Conservation (phyloP, 352 stramenopile species). For the Achlya hypogyna region DNA sequence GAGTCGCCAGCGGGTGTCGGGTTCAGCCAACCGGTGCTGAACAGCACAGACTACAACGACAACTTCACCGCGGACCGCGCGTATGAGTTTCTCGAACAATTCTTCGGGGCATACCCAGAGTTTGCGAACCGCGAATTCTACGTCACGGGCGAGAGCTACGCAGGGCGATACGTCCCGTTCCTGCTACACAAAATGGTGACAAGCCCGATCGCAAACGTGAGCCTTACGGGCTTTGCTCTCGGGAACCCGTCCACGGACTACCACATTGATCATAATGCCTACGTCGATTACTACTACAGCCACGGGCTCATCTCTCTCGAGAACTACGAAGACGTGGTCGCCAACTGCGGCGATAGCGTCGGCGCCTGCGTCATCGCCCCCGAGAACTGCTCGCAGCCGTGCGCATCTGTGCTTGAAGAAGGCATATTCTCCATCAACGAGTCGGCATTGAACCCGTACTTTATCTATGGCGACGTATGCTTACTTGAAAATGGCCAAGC, state of each 20-base stretch:
- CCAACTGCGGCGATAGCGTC: constrained; percentile 40
- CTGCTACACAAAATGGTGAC: constrained; percentile 54
- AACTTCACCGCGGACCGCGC: constrained; percentile 37
- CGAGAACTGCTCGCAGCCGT: constrained; percentile 32
- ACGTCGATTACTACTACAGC: constrained; percentile 41
- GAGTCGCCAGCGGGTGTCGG: constrained; percentile 85
- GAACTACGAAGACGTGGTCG: constrained; percentile 46
- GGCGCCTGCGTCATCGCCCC: constrained; percentile 47
- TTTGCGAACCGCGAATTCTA: constrained; percentile 59
- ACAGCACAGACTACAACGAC: constrained; percentile 44
- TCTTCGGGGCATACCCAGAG: constrained; percentile 63
- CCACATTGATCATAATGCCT: constrained; percentile 25
- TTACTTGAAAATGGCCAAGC: constrained; percentile 44
- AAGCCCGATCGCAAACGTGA: constrained; percentile 35
- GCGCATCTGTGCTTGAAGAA: constrained; percentile 32
- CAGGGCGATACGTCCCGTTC: constrained; percentile 78
- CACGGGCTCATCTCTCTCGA: constrained; percentile 61
- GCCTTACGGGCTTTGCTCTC: constrained; percentile 47
- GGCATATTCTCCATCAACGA: constrained; percentile 34
- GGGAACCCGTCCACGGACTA: constrained; percentile 61
- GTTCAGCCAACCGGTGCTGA: constrained; percentile 46
- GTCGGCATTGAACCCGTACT: constrained; percentile 56
- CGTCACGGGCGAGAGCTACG: constrained; percentile 83
- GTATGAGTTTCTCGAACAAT: constrained; percentile 53
- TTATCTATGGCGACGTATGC: constrained; percentile 65